Evolutionary conservation across 495 filamentous ascomycete genomes (phyloP), one percentile per base, ranked within the genome.

Genomic region (Schizothecium vesticola): DNA sequence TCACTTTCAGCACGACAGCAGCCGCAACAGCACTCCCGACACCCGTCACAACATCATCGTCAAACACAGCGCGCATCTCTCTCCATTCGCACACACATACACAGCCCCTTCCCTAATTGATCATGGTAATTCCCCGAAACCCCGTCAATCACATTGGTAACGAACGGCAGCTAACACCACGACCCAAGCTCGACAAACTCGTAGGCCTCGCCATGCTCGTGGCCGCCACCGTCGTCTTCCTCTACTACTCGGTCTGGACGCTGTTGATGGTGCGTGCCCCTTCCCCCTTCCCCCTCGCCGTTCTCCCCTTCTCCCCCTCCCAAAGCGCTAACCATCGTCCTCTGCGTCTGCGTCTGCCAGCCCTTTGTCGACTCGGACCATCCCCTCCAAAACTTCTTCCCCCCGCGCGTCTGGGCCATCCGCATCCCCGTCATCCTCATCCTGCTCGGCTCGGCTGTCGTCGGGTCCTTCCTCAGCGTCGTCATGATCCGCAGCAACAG

Each of bases 401-500:
- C 93, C 51, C 93, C 96, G 4, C 93, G 96, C 74, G 94, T 97
- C 70, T 99, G 95, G 95, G 95, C 95, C 63, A 96, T 99, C 76
- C 94, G 96, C 76, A 94, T 99, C 75, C 95, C 95, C 67, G 93
- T 99, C 72, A 97, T 98, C 77, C 89, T 98, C 62, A 89, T 97
- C 63, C 88, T 99, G 21, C 84, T 98, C 69, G 95, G 91, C 57
- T 93, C 87, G 26, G 93, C 95, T 55, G 93, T 99, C 72, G 94
- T 99, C 43, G 96, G 96, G 55, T 95, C 91, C 64, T 98, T 99
- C 83, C 85, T 99, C 73, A 89, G 91, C 73, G 89, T 97, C 73
- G 94, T 98, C 72, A 99, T 99, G 95, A 97, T 99, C 81, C 88
- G 93, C 77, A 97, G 93, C 84, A 97, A 97, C 85, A 84, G 91